These are phyloP conservation scores for Verticillium tricorpus DNA, from an alignment of 2,329 filamentous ascomycete species.

Conservation along the genomic window DNA sequence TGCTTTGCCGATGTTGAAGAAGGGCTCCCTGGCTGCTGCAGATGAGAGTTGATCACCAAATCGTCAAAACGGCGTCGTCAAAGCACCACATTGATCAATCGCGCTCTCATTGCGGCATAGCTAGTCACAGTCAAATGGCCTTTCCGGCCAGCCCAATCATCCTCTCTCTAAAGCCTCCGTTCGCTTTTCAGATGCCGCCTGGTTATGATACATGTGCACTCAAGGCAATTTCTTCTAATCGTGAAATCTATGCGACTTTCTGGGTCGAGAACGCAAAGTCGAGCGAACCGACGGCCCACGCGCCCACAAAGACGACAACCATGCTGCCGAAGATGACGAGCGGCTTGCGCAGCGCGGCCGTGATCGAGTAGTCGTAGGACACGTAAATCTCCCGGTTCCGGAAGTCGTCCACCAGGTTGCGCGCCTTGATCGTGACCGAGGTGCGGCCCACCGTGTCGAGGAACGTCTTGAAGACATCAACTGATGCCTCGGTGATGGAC, in stretches of 20 bases:
- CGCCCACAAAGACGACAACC: conserved; percentile 67
- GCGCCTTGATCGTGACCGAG: conserved; percentile 70
- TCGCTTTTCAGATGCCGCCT: conserved; percentile 10
- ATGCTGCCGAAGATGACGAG: conserved; percentile 72
- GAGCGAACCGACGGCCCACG: conserved; percentile 72
- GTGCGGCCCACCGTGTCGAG: conserved; percentile 92
- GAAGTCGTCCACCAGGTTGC: conserved; percentile 87
- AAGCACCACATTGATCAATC: not conserved
- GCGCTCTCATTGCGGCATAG: not conserved
- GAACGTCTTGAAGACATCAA: conserved; percentile 76
- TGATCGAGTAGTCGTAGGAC: conserved; percentile 77
- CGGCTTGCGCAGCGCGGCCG: conserved; percentile 78
- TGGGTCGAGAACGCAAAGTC: conserved; percentile 69
- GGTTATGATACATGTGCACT: conserved; percentile 15
- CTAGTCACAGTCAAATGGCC: not conserved
- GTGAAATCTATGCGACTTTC: not conserved
- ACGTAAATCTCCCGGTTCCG: conserved; percentile 80
- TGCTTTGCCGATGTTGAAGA: too few relatives aligned
- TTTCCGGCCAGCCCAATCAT: conserved; percentile 7
- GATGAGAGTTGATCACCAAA: too few relatives aligned
- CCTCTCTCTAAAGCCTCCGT: conserved; percentile 12
- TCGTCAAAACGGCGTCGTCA: not conserved
- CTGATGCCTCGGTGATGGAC: conserved; percentile 52
- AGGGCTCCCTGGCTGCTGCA: too few relatives aligned
- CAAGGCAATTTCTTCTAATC: conserved; percentile 6